Evolutionary conservation across 75 land plant genomes (phyloP).

Genomic region (Adiantum capillusveneris): DNA sequence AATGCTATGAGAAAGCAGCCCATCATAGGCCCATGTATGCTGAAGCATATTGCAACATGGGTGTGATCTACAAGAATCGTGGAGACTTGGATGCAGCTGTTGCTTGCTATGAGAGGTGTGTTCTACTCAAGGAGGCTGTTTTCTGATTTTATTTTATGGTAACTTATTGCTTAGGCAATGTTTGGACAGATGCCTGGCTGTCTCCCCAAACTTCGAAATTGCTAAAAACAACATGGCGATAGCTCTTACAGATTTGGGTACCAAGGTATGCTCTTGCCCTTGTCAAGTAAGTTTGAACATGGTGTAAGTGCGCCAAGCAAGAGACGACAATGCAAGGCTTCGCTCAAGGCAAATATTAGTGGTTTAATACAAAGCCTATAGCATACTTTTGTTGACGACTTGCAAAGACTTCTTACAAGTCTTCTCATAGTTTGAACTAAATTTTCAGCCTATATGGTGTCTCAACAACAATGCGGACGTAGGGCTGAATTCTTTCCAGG

Average conservation of each 20-base stretch:
- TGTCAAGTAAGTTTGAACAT: too few species aligned
- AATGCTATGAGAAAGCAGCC: constrained; percentile 95
- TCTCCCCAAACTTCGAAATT: constrained; percentile 97
- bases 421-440: too few species aligned
- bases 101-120: constrained; percentile 94
- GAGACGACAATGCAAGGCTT: too few species aligned
- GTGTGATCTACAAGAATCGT: constrained; percentile 93
- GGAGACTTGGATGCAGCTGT: constrained; percentile 92
- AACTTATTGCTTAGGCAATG: neutral
- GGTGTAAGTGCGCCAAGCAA: too few species aligned
- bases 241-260: constrained; percentile 94
- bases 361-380: too few species aligned
- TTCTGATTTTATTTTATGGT: too few species aligned
- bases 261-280: constrained; percentile 80
- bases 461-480: too few species aligned
- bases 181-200: constrained; percentile 71
- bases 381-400: too few species aligned
- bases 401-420: too few species aligned
- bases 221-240: constrained; percentile 99
- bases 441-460: too few species aligned
- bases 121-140: neutral
- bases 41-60: constrained; percentile 99
- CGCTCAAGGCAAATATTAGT: too few species aligned
- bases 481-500: too few species aligned
- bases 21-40: constrained; percentile 95